Evolutionary conservation across 768 basidiomycete genomes (phyloP), one percentile per base, ranked within the genome.

Genomic region (Chalciporus pseudorubinellus): DNA sequence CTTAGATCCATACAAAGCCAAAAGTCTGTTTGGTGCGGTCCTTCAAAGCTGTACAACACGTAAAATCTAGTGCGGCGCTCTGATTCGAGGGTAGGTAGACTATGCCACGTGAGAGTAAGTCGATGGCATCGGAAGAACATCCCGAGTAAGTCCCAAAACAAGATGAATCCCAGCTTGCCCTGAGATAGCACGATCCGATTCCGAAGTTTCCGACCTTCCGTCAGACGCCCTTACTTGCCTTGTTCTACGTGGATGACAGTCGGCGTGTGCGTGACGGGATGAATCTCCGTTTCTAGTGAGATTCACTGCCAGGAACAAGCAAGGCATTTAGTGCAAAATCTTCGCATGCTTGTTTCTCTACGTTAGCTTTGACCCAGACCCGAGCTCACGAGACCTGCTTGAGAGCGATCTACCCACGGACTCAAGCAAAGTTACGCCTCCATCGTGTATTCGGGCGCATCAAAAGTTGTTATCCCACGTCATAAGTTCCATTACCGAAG

Each of bases 61-160:
- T 67, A 67, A 67, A 60, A 9, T 21, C 18, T 67, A 63, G 68
- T 61, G 63, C 57, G 57, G 60, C 56, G 60, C 39, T 46, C 16
- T 36, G 65, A 69, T 67, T 67, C 63, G 59, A 66, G 66, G 65
- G 65, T 66, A n/a, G n/a, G n/a, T n/a, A 28, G 38, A 48, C 48
- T 40, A 51, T 52, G 48, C 57, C 55, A 56, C 62, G 41, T 49
- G 29, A n/a, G 46, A 57, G 54, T 57, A 54, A 62, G 59, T 67
- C 65, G 59, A 67, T 65, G 64, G 3, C 59, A 64, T 65, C 59
- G 62, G 65, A 57, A 51, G 63, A 64, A 64, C 53, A 52, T 22
- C 44, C 16, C n/a, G n/a, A n/a, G n/a, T n/a, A n/a, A n/a, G n/a
- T n/a, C n/a, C n/a, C n/a, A n/a, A n/a, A n/a, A n/a, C n/a, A n/a